phyloP scores from a whole-genome alignment of 1,284 basidiomycete genomes.

The Lignosus rhinocerotis region DNA sequence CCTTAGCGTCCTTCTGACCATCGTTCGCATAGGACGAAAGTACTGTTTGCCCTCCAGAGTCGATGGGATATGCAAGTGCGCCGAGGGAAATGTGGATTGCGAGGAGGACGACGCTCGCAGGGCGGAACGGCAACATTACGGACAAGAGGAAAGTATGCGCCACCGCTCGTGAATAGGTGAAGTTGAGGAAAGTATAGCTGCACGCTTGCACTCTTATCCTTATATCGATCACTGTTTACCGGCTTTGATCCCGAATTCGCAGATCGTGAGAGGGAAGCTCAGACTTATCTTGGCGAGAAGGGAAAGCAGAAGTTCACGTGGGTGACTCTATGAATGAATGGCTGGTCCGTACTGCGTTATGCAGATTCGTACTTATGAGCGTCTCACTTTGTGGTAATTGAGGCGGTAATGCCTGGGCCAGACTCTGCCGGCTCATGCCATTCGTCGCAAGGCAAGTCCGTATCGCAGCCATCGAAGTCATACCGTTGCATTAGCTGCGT shows the following conservation, averaged over 20 bases:
- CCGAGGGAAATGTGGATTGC: not conserved
- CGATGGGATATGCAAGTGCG: not conserved
- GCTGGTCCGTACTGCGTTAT: not conserved
- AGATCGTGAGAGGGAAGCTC: not conserved
- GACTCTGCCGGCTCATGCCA: too few relatives aligned
- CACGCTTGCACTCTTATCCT: not conserved
- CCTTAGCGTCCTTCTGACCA: conserved; percentile 30
- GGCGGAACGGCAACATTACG: not conserved
- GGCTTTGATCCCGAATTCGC: not conserved
- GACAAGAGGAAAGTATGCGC: not conserved
- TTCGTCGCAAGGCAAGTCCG: too few relatives aligned
- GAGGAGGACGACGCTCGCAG: not conserved
- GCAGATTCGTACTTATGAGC: not conserved
- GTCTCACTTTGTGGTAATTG: not conserved
- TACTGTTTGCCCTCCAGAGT: not conserved
- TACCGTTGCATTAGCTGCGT: too few relatives aligned
- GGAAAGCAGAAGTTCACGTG: not conserved
- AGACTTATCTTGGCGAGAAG: not conserved
- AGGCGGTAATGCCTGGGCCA: too few relatives aligned
- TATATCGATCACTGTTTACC: not conserved
- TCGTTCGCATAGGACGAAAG: not conserved
- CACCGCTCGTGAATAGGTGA: not conserved
- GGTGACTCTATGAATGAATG: not conserved
- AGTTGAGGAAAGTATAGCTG: not conserved
- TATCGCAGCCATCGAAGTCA: too few relatives aligned